Base-by-base conservation (phyloP, 1,139 yeast genomes). In the Pneumocystis wakefieldiae region DNA sequence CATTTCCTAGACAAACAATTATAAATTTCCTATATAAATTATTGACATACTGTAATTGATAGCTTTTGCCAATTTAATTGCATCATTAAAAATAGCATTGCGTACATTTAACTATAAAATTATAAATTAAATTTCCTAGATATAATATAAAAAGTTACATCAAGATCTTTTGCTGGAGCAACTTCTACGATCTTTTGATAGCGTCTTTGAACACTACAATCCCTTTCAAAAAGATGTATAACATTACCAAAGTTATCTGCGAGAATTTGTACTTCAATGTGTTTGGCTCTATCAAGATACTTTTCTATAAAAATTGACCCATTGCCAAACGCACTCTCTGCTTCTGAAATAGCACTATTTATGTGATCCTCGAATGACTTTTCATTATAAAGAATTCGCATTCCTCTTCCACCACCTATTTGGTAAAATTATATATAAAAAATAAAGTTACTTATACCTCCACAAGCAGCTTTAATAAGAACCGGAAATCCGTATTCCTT, bases 101-200 rank as follows among this genome's bases (percentile, higher is more conserved):
- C 98, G 83, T 60, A 90, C 94, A 37, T 78, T 78, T 62, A 78
- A 76, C 35, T 32, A 32, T 32, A 32, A 32, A 32, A 32, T 32
- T 32, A 32, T 32, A 32, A 32, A 32, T 32, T 7, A 32, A 32
- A 32, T 32, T 32, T 32, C 7, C 35, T 5, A 32, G 35, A 32
- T 32, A 32, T 32, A 32, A 5, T 32, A 32, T 32, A 7, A 32
- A 32, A 32, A 32, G 8, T 32, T 32, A 32, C 35, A 32, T 32
- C 94, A 69, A 94, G 78, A 68, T 89, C 90, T 76, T 88, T 86
- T 59, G 98, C 97, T n/a, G 99, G 98, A 2, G 98, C 99, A 70
- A 94, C 90, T 77, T 94, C 99, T 60, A 92, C 98, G 65, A 92
- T 98, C 76, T 94, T 92, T 79, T 94, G 98, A 76, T 92, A 98